phyloP scores from a whole-genome alignment of 768 basidiomycete species.

The Pleurotus salmoneostramineus region DNA sequence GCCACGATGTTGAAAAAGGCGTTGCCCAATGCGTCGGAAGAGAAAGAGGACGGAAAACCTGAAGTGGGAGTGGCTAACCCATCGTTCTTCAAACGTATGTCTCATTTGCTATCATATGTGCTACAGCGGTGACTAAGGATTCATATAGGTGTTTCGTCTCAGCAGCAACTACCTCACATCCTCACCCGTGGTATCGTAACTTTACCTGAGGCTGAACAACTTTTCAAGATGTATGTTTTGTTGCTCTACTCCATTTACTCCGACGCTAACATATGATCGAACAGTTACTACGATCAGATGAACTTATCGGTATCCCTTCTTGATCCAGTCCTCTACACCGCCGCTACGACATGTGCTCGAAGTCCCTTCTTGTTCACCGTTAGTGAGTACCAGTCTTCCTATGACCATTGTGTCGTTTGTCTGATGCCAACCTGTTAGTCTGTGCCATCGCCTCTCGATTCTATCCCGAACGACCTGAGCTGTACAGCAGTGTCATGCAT shows the following conservation, averaged over 20 bases:
- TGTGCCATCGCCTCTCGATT: constrained; percentile 88
- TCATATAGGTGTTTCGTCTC: constrained; percentile 31
- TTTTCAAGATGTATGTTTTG: constrained; percentile 65
- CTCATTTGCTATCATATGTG: constrained; percentile 14
- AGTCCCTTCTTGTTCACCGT: constrained; percentile 93
- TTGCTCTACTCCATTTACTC: not conserved
- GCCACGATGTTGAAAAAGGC: constrained; percentile 54
- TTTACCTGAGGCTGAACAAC: constrained; percentile 59
- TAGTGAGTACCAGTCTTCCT: constrained; percentile 43
- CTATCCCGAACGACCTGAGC: constrained; percentile 62
- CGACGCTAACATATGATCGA: not conserved
- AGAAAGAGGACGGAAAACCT: constrained; percentile 23
- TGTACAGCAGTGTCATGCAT: constrained; percentile 70
- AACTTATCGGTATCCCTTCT: constrained; percentile 76
- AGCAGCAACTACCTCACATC: constrained; percentile 60
- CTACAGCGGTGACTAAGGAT: constrained; percentile 37
- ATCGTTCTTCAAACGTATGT: constrained; percentile 64
- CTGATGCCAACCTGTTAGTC: constrained; percentile 36
- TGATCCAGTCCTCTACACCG: constrained; percentile 82
- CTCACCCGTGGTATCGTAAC: constrained; percentile 61
- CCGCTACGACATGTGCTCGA: constrained; percentile 73
- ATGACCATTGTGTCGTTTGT: not conserved
- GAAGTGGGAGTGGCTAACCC: constrained; percentile 64
- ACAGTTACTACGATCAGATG: constrained; percentile 74
- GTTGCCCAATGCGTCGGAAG: constrained; percentile 24